phyloP scores from a whole-genome alignment of 805 yeast species.

The Ogataea pini region DNA sequence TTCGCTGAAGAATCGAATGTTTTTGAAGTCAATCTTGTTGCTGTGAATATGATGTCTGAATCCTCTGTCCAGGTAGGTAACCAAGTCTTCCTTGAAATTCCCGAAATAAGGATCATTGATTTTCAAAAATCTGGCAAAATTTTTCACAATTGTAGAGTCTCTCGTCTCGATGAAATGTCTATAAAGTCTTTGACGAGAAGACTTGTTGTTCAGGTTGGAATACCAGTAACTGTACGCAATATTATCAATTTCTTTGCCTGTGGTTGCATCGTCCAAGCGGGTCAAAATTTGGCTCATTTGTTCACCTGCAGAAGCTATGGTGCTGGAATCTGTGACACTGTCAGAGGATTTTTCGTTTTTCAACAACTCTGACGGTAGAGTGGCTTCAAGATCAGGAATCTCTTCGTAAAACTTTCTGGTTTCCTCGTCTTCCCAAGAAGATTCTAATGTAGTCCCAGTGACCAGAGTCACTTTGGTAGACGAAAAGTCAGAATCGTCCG shows the following conservation, averaged over 20 bases:
- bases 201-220: constrained; percentile 63
- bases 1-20: constrained; percentile 67
- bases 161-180: constrained; percentile 53
- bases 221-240: constrained; percentile 50
- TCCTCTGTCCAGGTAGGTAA: constrained; percentile 56
- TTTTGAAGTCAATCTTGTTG: constrained; percentile 51
- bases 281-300: constrained; percentile 16
- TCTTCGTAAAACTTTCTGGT: constrained; percentile 64
- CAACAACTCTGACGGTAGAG: constrained; percentile 33
- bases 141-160: constrained; percentile 46
- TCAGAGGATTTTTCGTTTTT: constrained; percentile 13
- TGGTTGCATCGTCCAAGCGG: constrained; percentile 38
- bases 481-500: constrained; percentile 26
- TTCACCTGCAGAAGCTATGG: constrained; percentile 13
- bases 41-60: constrained; percentile 62
- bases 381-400: constrained; percentile 44
- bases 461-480: constrained; percentile 33
- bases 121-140: constrained; percentile 70
- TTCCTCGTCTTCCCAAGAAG: constrained; percentile 65
- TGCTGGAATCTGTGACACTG: constrained; percentile 2
- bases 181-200: constrained; percentile 62
- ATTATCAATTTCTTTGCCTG: constrained; percentile 52
- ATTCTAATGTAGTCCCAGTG: constrained; percentile 11
- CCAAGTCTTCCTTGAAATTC: constrained; percentile 52
- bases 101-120: constrained; percentile 50